These are phyloP conservation scores for Brassica rapa DNA, from an alignment of 345 rosid genomes.

Conservation along the genomic window DNA sequence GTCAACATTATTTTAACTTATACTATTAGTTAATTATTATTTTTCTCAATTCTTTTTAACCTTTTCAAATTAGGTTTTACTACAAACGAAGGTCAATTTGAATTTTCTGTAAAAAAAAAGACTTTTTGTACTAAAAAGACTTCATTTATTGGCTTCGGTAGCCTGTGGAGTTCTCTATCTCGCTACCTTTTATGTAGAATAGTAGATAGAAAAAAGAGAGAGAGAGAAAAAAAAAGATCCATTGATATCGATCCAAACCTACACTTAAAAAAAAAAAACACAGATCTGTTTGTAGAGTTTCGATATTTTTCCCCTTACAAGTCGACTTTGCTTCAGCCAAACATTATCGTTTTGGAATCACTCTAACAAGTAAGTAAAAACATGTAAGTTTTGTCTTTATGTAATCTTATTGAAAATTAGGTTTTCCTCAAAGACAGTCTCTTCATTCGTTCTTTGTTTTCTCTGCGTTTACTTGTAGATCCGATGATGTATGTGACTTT, in stretches of 20 bases:
- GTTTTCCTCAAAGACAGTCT: conserved; percentile 25
- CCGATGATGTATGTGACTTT: conserved; percentile 26
- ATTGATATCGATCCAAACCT: conserved; percentile 29
- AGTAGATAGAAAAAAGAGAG: not conserved
- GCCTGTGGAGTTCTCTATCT: conserved; percentile 24
- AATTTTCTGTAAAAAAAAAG: conserved; percentile 10
- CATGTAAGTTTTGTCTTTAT: not conserved
- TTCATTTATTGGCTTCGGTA: conserved; percentile 7
- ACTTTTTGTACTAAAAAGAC: not conserved
- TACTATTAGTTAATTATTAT: conserved; percentile 9
- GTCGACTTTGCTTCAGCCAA: conserved; percentile 1
- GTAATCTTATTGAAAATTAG: conserved; percentile 15
- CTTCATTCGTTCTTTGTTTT: conserved; percentile 12
- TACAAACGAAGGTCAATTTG: conserved; percentile 20
- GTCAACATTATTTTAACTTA: conserved; percentile 6
- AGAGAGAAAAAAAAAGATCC: not conserved
- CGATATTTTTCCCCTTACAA: not conserved
- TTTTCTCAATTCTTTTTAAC: not conserved
- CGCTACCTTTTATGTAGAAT: conserved; percentile 23
- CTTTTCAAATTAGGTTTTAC: conserved; percentile 9
- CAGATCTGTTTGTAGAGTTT: conserved; percentile 8
- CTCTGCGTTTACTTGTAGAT: conserved; percentile 24
- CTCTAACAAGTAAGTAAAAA: conserved; percentile 27
- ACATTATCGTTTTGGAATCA: not conserved
- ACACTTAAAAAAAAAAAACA: not conserved